A percentile compares a stretch with the other conserved stretches of the same genome.
phyloP scores from a whole-genome alignment of 306 rosid species.

The barrel medic (Medicago truncatula) region MtrunA17r5.0-ANR NC_053042.1:41657501-41658000 shows the following conservation, averaged over 20 bases:
- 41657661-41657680: conserved; percentile 62
- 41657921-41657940: no score
- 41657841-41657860: no score
- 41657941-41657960: no score
- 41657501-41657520: conserved; percentile 95
- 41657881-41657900: no score
- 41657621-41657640: conserved; percentile 54
- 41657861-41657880: no score
- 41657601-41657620: conserved; percentile 63
- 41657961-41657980: no score
- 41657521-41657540: conserved; percentile 93
- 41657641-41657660: conserved; percentile 41
- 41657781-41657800: no score
- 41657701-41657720: conserved; percentile 79
- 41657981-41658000: conserved; percentile 37
- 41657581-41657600: conserved; percentile 52
- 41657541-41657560: conserved; percentile 79
- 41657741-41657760: conserved; percentile 7
- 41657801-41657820: no score
- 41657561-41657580: conserved; percentile 46
- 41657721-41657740: conserved; percentile 35
- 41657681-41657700: conserved; percentile 94
- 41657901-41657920: no score
- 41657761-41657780: no score
- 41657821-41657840: no score